Base-by-base conservation (phyloP, 2,329 filamentous ascomycete genomes). In the Fusarium vanettenii region DNA sequence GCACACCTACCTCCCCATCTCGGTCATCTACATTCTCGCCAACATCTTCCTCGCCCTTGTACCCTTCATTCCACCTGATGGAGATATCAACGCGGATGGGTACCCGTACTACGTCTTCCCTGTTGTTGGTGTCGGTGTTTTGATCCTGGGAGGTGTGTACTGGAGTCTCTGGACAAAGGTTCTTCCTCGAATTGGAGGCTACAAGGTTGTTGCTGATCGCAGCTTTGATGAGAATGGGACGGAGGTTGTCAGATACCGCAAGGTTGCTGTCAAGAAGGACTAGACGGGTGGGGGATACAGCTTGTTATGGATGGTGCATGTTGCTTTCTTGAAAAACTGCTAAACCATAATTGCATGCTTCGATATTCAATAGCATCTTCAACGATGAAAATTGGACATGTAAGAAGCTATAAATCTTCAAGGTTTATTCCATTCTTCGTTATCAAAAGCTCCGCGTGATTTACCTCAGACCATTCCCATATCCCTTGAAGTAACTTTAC, bases 71-170 rank as follows among this genome's bases (percentile, higher is more conserved):
- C 88, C 89, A 2, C 89, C 88, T 0, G 83, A 84, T 37, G 85
- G 83, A 2, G 84, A 82, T 73, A 86, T 84, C 82, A 84, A 85
- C 60, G 84, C 84, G 1, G 84, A 87, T 14, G 86, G 86, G 0
- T 90, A 90, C 45, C 87, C 88, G 2, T 90, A 90, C 81, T 91
- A 88, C 67, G 81, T 89, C 0, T 89, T 89, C 73, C 88, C 89
- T 0, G 84, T 89, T 0, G 88, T 90, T 1, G 88, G 88, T 0
- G 85, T 89, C 1, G 84, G 84, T 1, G 86, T 90, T 8, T 76
- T 90, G 29, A 60, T 88, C 0, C 79, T 89, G 0, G 89, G 89
- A 2, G 85, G 69, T 0, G 60, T 87, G 2, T 91, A 90, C 79
- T 91, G 89, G 88, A 64, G 80, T 0, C 75, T 87, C 20, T 90